Conservation (phyloP, 192 early-diverging fungal species). For the Gaertneriomyces semiglobifer region DNA sequence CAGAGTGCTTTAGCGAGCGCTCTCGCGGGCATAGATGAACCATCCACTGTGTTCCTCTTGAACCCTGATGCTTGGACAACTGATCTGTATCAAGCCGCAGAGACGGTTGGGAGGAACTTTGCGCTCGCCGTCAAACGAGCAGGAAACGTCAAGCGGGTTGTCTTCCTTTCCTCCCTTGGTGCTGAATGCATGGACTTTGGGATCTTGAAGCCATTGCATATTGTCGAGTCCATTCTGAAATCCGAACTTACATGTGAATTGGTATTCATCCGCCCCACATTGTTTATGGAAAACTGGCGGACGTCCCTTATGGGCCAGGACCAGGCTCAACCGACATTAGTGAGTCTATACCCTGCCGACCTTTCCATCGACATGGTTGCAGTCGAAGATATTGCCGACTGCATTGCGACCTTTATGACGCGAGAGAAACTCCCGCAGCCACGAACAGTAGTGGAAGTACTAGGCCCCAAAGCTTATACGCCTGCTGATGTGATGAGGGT, state of each 20-base stretch:
- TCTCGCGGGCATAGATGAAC: neutral
- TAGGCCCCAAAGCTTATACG: neutral
- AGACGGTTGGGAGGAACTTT: neutral
- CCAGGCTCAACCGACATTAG: neutral
- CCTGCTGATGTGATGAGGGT: neutral
- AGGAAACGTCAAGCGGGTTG: neutral
- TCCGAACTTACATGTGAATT: neutral
- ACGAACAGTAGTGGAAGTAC: neutral
- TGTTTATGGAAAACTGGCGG: slow-evolving; percentile 2
- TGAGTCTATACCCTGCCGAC: neutral
- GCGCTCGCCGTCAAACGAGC: neutral
- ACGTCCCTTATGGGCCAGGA: neutral
- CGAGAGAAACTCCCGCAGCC: neutral
- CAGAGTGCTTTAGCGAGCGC: neutral
- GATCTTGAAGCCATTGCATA: neutral
- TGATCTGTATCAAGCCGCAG: neutral
- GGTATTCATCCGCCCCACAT: neutral
- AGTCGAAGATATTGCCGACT: neutral
- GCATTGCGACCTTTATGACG: neutral
- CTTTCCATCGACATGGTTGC: neutral
- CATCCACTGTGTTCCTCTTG: neutral
- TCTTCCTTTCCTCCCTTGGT: neutral
- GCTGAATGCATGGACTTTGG: neutral
- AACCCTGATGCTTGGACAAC: neutral
- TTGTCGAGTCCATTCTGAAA: neutral